A percentile compares a stretch with the other conserved stretches of the same genome.
These are phyloP conservation scores for Melastoma malabathricum DNA, from an alignment of 345 rosid genomes.

Conservation along the genomic window DNA sequence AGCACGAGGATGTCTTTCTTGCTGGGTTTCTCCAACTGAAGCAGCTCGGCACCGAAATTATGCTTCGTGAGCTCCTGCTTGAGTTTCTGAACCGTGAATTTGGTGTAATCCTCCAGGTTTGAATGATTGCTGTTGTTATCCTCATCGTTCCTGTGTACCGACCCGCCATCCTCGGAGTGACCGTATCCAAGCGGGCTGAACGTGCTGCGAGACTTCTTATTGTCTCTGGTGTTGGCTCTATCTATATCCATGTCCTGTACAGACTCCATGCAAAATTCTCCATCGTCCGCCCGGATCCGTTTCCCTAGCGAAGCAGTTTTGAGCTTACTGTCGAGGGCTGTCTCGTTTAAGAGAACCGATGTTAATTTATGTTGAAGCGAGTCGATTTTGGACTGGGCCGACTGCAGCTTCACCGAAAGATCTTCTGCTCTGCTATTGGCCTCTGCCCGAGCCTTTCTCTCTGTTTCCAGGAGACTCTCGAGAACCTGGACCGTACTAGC, in stretches of 20 bases:
- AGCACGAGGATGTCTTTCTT: constrained; percentile 78
- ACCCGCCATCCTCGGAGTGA: constrained; percentile 57
- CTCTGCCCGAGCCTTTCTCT: constrained; percentile 62
- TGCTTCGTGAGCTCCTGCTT: constrained; percentile 85
- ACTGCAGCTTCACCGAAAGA: constrained; percentile 70
- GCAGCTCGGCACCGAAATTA: constrained; percentile 68
- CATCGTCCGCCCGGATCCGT: constrained; percentile 45
- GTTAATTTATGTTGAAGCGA: constrained; percentile 72
- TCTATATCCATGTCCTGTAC: constrained; percentile 44
- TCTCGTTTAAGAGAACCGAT: constrained; percentile 65
- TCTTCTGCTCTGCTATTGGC: constrained; percentile 72
- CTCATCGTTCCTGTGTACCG: constrained; percentile 46
- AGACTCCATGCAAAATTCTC: constrained; percentile 54
- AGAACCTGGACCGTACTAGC: constrained; percentile 68
- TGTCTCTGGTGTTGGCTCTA: constrained; percentile 23
- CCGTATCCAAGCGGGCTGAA: constrained; percentile 34
- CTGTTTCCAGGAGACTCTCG: constrained; percentile 67
- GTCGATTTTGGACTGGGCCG: constrained; percentile 74
- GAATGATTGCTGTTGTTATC: constrained; percentile 45
- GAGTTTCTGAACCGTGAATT: constrained; percentile 62
- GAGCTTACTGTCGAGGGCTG: constrained; percentile 70
- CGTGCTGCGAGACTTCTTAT: constrained; percentile 55
- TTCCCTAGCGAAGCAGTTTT: constrained; percentile 66
- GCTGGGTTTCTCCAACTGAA: constrained; percentile 53
- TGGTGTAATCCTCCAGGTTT: constrained; percentile 55